Conservation (phyloP, 2,329 filamentous ascomycete species). For the Celoporthe dispersa region DNA sequence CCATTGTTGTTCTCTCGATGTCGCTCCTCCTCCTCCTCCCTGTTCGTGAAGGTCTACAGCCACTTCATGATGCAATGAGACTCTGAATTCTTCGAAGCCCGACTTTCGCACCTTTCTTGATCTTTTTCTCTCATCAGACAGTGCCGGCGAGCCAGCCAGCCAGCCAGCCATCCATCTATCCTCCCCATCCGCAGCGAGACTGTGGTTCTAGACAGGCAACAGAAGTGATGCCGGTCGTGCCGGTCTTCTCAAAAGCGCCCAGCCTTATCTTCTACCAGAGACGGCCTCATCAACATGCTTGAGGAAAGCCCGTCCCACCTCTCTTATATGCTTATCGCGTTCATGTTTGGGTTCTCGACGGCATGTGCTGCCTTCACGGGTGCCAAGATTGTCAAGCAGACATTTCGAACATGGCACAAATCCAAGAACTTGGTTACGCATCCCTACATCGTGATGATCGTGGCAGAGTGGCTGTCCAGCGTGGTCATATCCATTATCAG, state of each 20-base stretch:
- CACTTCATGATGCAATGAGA: background rate
- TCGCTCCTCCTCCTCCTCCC: background rate
- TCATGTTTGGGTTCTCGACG: conserved; percentile 41
- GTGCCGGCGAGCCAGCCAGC: background rate
- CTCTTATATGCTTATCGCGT: conserved; percentile 24
- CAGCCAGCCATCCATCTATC: background rate
- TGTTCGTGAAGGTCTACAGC: background rate
- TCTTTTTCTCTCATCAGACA: background rate
- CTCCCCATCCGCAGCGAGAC: background rate
- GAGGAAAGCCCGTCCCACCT: conserved; percentile 8
- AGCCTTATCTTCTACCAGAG: background rate
- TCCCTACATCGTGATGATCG: conserved; percentile 45
- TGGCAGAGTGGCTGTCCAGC: conserved; percentile 40
- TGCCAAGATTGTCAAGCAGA: conserved; percentile 41
- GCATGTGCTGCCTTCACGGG: conserved; percentile 40
- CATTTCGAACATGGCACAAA: conserved; percentile 34
- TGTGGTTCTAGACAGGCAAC: background rate
- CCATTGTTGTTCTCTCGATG: background rate
- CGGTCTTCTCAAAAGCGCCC: background rate
- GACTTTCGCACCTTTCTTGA: background rate
- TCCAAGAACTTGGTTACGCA: conserved; percentile 34
- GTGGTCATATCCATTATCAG: conserved; percentile 37
- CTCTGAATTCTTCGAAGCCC: background rate
- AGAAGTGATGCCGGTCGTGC: background rate
- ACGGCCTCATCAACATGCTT: conserved; percentile 20